Evolutionary conservation across 75 land plant genomes (phyloP).

Genomic region (Isoetes taiwanensis): DNA sequence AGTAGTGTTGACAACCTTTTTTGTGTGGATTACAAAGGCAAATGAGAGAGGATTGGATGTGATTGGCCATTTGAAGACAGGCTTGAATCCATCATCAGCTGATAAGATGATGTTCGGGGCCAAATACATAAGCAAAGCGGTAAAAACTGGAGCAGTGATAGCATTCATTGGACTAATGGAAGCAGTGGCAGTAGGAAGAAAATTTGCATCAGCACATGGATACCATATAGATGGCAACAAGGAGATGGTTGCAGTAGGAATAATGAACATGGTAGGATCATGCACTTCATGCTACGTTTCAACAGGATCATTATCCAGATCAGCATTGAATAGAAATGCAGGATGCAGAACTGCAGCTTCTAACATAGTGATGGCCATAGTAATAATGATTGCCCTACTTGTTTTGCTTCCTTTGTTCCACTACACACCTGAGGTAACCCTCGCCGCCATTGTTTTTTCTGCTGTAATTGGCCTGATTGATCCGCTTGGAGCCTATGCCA

Average conservation of each 20-base stretch:
- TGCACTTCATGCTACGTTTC: background rate
- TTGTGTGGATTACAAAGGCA: background rate
- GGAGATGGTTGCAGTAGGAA: background rate
- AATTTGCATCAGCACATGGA: background rate
- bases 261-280: background rate
- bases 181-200: background rate
- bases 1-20: background rate
- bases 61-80: slow-evolving; percentile 63
- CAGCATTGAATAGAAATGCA: background rate
- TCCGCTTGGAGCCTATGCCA: slow-evolving; percentile 2
- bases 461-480: background rate
- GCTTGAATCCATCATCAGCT: slow-evolving; percentile 43
- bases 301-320: background rate
- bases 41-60: slow-evolving; percentile 9
- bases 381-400: background rate
- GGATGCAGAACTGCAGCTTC: background rate
- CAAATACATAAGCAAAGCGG: background rate
- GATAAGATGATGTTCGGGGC: slow-evolving; percentile 11
- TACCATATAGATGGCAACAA: slow-evolving; percentile 7
- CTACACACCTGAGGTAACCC: background rate
- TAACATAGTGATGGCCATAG: background rate
- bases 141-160: background rate
- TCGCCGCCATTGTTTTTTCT: background rate
- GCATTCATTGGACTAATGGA: background rate
- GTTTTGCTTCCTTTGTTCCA: background rate